Evolutionary conservation across 2,329 filamentous ascomycete species (phyloP), one percentile per base, ranked within the genome.

Genomic region (Herpotrichia juniperi): DNA sequence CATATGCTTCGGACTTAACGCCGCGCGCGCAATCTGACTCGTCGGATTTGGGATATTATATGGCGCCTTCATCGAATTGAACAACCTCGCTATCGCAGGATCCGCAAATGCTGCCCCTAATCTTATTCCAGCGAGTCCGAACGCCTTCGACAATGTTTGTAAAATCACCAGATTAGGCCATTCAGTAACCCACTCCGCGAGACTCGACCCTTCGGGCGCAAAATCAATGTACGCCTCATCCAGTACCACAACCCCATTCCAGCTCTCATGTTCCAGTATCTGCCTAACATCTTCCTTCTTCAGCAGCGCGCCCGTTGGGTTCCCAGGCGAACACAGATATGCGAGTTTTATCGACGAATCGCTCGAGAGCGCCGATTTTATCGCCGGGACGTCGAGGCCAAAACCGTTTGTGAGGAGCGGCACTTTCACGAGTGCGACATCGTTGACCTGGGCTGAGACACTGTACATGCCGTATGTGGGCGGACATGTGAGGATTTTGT

Each of bases 151-250:
- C n/a, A 97, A 82, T 1, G 94, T 99, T 80, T 99, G 94, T 90
- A 97, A 91, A 51, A 99, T 93, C 16, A 97, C 92, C 22, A 99
- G 81, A 74, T 99, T 99, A 45, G 93, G 93, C 85, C 90, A 96
- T 67, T 96, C 92, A 30, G 84, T 81, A 1, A 96, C 93, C 88
- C 91, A 96, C 75, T 96, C 90, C 22, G 94, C 93, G 22, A 97
- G 82, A 60, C 90, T 96, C 35, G 90, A 82, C 22, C 84, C 87
- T 42, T 89, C 86, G 5, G 87, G 86, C 6, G 93, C 88, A 69
- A 97, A 99, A 76, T 99, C 94, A 64, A 99, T 87, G 76, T 99
- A 99, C 16, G 94, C 94, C 77, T 99, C 94, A 73, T 99, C 94
- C 22, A 97, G 80, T 3, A 97, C 86, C 2, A 99, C 88, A 19